Percentiles rank a stretch among this genome's conserved stretches.
Conservation (phyloP, 176 grass and related monocot genomes). For the Zea luxurians region DNA sequence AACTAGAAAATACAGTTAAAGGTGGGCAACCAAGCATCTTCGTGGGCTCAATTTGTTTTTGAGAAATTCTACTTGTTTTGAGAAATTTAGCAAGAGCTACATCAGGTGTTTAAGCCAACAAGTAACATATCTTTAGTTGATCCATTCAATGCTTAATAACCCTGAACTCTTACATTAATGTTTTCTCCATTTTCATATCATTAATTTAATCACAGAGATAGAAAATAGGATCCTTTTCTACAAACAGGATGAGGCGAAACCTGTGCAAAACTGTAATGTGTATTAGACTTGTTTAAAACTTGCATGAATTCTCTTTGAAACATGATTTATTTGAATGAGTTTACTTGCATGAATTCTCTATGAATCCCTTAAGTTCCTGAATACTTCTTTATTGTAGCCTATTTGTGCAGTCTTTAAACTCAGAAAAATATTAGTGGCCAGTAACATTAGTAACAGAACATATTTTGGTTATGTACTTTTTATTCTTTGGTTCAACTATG, state of each 20-base stretch:
- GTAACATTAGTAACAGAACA: too few relatives aligned
- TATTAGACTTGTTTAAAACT: background rate
- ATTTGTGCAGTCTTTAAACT: too few relatives aligned
- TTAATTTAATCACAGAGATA: background rate
- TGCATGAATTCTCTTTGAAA: background rate
- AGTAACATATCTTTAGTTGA: slow-evolving; percentile 41
- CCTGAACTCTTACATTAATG: background rate
- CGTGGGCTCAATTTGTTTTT: slow-evolving; percentile 37
- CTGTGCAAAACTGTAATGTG: too few relatives aligned
- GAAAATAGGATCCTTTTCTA: background rate
- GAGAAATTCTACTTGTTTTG: too few relatives aligned
- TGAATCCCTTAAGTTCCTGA: too few relatives aligned
- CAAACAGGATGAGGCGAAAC: too few relatives aligned
- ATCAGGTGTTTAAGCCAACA: slow-evolving; percentile 23
- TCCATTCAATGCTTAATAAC: slow-evolving; percentile 35
- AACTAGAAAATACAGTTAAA: slow-evolving; percentile 14
- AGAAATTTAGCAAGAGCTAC: slow-evolving; percentile 12
- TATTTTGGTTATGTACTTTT: too few relatives aligned
- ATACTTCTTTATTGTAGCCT: too few relatives aligned
- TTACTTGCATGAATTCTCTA: too few relatives aligned
- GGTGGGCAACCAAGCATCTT: slow-evolving; percentile 25
- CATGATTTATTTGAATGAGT: background rate
- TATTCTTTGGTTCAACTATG: too few relatives aligned
- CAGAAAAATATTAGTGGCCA: too few relatives aligned
- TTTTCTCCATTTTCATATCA: background rate